Evolutionary conservation across 352 stramenopile species (phyloP), one percentile per base, ranked within the genome.

Genomic region (Pythium insidiosum): DNA sequence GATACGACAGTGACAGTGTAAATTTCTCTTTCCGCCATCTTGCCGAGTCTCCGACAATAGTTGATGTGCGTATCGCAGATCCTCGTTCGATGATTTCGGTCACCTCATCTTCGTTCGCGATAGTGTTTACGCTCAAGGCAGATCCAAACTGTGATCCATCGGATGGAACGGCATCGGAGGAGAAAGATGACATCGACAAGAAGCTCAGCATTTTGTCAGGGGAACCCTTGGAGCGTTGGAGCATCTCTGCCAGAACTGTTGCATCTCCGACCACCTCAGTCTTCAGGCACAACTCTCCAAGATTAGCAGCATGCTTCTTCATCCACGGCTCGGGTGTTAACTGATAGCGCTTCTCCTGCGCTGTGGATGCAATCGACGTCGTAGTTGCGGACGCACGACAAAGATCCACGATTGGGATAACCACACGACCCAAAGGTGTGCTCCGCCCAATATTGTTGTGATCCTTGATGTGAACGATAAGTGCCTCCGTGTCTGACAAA

Each of bases 391-490:
- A 85, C 1, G 58, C 60, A 15, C 66, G 70, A 35, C 71, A 85
- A 21, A 88, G 45, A 26, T 85, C 73, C 10, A 64, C 56, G 12
- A 88, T 35, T 4, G 75, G 70, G 38, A 88, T 77, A 28, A 85
- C 63, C 15, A 88, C 66, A 13, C 75, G 73, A 2, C 75, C 75
- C 2, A 88, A 58, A 11, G 75, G 75, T 5, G 70, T 88, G 29
- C 69, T 83, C 16, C 68, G 58, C 2, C 58, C 58, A 31, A 82
- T 53, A 37, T 82, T 80, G 60, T 88, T 88, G 54, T 83, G 68
- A 34, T 86, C 75, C 33, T 88, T 88, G 1, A 88, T 70, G 30
- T 86, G 75, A 41, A 88, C 70, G 9, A 88, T 23, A 1, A 88
- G 47, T 25, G 64, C 67, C 3, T 44, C 58, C 4, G 75, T 61